Percentiles rank a stretch among this genome's conserved stretches.
Conservation (phyloP, 176 grass and related monocot species). For the Aegilops longissima region DNA sequence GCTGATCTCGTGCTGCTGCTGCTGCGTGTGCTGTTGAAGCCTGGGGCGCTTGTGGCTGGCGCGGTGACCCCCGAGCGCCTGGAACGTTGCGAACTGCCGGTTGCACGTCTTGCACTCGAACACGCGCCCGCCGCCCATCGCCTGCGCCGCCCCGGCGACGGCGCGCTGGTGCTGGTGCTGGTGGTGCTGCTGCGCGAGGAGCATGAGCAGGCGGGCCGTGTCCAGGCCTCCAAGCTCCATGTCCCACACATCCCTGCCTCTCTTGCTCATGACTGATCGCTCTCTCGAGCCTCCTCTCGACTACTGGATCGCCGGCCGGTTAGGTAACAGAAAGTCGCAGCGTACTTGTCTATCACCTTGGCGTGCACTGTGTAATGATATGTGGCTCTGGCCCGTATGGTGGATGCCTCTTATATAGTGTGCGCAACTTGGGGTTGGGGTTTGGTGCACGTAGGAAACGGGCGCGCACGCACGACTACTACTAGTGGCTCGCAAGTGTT, state of each 20-base stretch:
- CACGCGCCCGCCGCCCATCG: conserved; percentile 34
- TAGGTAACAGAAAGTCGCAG: background rate
- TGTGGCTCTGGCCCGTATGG: background rate
- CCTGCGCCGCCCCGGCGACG: background rate
- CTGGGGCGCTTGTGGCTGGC: conserved; percentile 63
- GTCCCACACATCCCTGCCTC: conserved; percentile 32
- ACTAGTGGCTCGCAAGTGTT: background rate
- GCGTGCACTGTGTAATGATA: background rate
- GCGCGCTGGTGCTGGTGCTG: background rate
- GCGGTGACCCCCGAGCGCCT: conserved; percentile 74
- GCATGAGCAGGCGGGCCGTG: conserved; percentile 65
- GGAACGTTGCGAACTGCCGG: conserved; percentile 82
- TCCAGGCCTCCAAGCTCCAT: conserved; percentile 37
- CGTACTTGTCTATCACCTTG: background rate
- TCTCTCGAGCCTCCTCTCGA: background rate
- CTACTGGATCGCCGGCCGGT: background rate
- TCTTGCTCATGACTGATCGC: conserved; percentile 50
- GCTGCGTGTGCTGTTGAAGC: background rate
- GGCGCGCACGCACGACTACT: too few relatives aligned
- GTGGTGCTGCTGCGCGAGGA: conserved; percentile 45
- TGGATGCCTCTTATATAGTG: background rate
- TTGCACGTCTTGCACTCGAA: conserved; percentile 98
- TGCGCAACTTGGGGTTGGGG: background rate
- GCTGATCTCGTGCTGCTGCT: too few relatives aligned
- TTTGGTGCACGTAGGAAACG: background rate